Evolutionary conservation across 345 rosid species (phyloP), one percentile per base, ranked within the genome.

Genomic region (Ricinus communis): DNA sequence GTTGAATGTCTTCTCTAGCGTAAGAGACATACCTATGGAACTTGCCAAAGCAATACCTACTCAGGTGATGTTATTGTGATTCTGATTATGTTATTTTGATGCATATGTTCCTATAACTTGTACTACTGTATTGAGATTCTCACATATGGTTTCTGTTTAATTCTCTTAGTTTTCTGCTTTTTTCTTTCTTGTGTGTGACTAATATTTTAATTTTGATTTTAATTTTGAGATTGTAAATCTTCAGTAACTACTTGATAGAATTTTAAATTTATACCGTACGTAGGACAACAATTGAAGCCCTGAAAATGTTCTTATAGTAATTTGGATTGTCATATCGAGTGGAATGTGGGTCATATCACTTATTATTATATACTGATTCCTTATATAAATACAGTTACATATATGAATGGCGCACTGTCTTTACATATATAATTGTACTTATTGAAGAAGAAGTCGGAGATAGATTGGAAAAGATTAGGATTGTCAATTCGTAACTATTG

Each of bases 41-140:
- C 97, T 95, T 66, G 99, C 97, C 0, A 82, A 76, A 82, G 84
- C 88, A 24, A 84, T 95, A 71, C 96, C 97, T 16, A 72, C 80
- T 27, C 97, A 92, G 93, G 99, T 92, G 72, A 67, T 14, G 62
- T 76, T 46, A 62, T 36, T 30, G 25, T 71, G 22, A 46, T 77
- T 57, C 63, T 15, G 53, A 47, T 22, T 54, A 51, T 38, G 3
- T 52, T 4, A 43, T 14, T 67, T 24, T 49, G 7, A 30, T 54
- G 16, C n/a, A 1, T 52, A 19, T 14, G 25, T 21, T 40, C 31
- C 27, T 47, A 28, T 69, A 52, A 51, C 40, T 71, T 36, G 51
- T 22, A 60, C 31, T 4, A 65, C 24, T 43, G 46, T 12, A n/a
- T n/a, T n/a, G n/a, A n/a, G n/a, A n/a, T n/a, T n/a, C n/a, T n/a